Base-by-base conservation (phyloP, 768 basidiomycete genomes). In the Lactarius evosmus region DNA sequence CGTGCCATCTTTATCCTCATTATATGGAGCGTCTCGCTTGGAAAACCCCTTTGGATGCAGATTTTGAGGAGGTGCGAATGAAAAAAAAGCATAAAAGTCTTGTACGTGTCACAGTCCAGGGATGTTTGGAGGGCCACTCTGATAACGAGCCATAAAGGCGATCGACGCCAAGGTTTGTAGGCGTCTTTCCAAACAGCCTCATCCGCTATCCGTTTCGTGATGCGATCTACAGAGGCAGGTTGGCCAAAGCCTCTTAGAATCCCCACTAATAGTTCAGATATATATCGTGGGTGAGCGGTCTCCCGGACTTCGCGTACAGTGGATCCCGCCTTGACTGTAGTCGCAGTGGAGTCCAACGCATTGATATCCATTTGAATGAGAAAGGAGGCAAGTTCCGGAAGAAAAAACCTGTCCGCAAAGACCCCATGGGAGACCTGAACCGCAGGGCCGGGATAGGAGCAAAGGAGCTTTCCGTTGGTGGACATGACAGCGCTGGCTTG, bases 391-490 rank as follows among this genome's bases (percentile, higher is more conserved):
- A 46, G 44, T 22, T 46, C 44, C 11, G 22, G 9, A 46, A 22
- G n/a, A 12, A 46, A 22, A 46, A 5, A 36, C 1, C 2, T 22
- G 44, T 46, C 11, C 2, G 44, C 3, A 9, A 46, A 46, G 22
- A 22, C 8, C 22, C 25, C 11, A 22, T 4, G 9, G 8, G 76
- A 73, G 34, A 83, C 32, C 36, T 74, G 57, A 38, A 80, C 72
- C 1, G 80, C 78, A 7, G 80, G 77, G 0, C 77, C 78, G 9
- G 82, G 83, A 46, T 46, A 46, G 22, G 44, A 46, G 44, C 44
- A 46, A 12, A 46, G 44, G 22, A 46, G 22, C 44, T 81, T 82
- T 36, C 81, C 81, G 33, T 67, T 67, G 0, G 74, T 58, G 2
- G 63, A 69, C 71, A 80, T 78, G 22, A 84, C 76, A 6, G 60